A percentile compares a stretch with the other conserved stretches of the same genome.
These are phyloP conservation scores for Solanum hybrid DNA, from an alignment of 305 asterid genomes.

Conservation along the genomic window DNA sequence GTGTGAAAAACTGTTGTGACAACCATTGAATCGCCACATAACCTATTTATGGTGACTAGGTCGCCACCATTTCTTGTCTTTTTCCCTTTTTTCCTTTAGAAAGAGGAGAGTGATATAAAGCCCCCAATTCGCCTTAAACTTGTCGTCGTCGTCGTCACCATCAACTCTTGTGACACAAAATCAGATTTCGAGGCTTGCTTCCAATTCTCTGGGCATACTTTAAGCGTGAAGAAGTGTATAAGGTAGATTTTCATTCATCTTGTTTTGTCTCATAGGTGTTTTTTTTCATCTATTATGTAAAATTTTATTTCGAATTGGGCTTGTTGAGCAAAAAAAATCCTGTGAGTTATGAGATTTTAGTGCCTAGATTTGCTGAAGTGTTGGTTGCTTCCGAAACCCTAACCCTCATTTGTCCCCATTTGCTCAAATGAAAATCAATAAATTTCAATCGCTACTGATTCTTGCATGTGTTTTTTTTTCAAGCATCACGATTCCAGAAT, in stretches of 20 bases:
- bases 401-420: neutral
- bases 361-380: neutral
- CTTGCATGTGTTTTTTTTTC: neutral
- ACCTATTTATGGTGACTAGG: neutral
- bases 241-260: neutral
- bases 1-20: neutral
- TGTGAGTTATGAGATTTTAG: neutral
- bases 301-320: neutral
- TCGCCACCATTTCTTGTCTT: neutral
- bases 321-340: neutral
- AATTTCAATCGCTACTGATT: neutral
- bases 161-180: neutral
- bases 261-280: neutral
- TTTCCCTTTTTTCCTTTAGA: neutral
- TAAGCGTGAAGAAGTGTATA: neutral
- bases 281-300: neutral
- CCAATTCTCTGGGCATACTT: neutral
- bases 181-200: neutral
- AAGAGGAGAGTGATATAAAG: neutral
- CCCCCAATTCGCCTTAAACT: neutral
- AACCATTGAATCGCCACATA: neutral
- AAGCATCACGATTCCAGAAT: neutral
- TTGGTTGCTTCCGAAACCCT: neutral
- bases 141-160: neutral
- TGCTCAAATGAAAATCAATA: neutral